A percentile compares a stretch with the other conserved stretches of the same genome.
Evolutionary conservation across 305 asterid genomes (phyloP).

Genomic region (Fraxinus sp.): DNA sequence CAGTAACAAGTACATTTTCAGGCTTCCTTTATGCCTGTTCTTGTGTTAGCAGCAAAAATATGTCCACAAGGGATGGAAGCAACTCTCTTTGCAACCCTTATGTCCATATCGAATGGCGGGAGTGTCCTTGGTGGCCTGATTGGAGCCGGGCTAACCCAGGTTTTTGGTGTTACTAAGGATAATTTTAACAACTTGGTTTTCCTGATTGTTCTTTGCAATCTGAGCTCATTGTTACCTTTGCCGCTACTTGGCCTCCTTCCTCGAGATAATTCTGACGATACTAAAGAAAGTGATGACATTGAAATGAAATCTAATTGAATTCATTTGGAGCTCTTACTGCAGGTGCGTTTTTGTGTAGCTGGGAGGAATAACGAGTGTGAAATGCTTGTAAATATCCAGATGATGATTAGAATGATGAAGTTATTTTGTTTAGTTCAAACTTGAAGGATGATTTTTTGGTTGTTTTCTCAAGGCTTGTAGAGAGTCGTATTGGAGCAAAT

Average conservation of each 20-base stretch:
- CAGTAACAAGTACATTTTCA: slow-evolving; percentile 30
- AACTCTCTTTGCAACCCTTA: slow-evolving; percentile 87
- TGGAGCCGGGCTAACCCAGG: slow-evolving; percentile 84
- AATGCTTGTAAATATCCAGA: slow-evolving; percentile 35
- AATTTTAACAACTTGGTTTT: slow-evolving; percentile 62
- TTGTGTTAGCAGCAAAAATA: slow-evolving; percentile 84
- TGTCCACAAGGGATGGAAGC: slow-evolving; percentile 98
- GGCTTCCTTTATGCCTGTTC: slow-evolving; percentile 97
- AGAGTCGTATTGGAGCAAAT: not conserved
- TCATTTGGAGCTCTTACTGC: not conserved
- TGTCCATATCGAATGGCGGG: slow-evolving; percentile 87
- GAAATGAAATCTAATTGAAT: slow-evolving; percentile 78
- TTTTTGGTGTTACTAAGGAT: slow-evolving; percentile 84
- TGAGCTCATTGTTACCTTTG: slow-evolving; percentile 81
- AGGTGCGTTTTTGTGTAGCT: not conserved
- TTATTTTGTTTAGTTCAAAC: not conserved
- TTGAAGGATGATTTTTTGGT: not conserved
- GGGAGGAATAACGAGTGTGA: slow-evolving; percentile 20
- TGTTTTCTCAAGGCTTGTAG: not conserved
- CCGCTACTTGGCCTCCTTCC: slow-evolving; percentile 86
- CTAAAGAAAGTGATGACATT: slow-evolving; percentile 44
- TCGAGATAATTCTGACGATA: slow-evolving; percentile 40
- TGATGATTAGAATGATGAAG: slow-evolving; percentile 6
- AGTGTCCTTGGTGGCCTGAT: slow-evolving; percentile 85
- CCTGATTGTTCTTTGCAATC: slow-evolving; percentile 86